Conservation (phyloP, 2,329 filamentous ascomycete species). For the Dactylellina cionopaga region DNA sequence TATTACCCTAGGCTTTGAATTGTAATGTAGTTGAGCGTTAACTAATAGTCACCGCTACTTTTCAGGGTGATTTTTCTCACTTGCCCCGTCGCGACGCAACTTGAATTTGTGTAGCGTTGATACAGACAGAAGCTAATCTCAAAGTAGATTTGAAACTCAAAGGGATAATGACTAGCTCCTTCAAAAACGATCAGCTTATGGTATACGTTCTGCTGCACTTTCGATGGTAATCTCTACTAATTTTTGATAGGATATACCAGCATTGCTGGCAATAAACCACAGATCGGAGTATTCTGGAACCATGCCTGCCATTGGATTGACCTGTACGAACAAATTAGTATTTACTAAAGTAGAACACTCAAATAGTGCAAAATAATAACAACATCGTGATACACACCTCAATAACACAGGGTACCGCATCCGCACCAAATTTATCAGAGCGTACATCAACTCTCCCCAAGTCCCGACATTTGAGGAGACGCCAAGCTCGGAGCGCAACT, state of each 20-base stretch:
- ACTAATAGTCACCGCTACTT: no score
- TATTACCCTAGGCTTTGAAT: no score
- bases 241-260: conserved; percentile 4
- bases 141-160: no score
- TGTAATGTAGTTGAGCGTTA: no score
- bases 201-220: conserved; percentile 7
- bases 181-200: no score
- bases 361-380: no score
- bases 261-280: not conserved
- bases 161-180: no score
- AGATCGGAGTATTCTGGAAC: not conserved
- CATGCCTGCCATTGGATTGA: not conserved
- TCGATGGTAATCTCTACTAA: not conserved
- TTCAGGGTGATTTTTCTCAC: no score
- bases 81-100: no score
- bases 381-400: conserved; percentile 7
- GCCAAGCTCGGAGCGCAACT: not conserved
- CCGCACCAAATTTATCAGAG: not conserved
- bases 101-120: no score
- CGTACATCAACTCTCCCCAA: conserved; percentile 12
- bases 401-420: conserved; percentile 7
- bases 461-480: not conserved
- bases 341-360: not conserved
- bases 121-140: no score
- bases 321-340: conserved; percentile 10